Conservation (phyloP, 1,284 basidiomycete species). For the Leccinum fallax region DNA sequence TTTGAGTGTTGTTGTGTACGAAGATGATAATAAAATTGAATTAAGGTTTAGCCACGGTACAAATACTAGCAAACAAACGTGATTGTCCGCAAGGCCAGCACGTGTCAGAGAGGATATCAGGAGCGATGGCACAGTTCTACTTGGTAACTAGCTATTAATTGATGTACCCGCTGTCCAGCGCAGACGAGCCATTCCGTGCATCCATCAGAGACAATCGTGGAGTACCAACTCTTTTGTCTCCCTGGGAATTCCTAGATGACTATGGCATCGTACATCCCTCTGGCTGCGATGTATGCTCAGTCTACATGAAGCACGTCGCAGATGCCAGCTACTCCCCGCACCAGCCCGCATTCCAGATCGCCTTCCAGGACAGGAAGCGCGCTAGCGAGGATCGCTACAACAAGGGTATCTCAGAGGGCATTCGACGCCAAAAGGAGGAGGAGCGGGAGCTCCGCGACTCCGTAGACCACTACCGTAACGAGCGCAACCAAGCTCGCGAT, state of each 20-base stretch:
- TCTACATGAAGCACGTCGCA: conserved; percentile 46
- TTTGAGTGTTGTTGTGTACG: conserved; percentile 9
- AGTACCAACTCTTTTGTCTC: conserved; percentile 35
- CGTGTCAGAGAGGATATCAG: conserved; percentile 37
- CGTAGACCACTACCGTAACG: conserved; percentile 36
- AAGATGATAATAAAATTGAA: neutral
- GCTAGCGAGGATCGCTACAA: conserved; percentile 35
- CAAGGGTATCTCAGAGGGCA: conserved; percentile 35
- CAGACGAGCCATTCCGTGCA: conserved; percentile 35
- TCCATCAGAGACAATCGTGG: conserved; percentile 34
- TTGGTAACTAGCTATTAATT: no score
- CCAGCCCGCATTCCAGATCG: conserved; percentile 41
- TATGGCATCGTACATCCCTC: conserved; percentile 47
- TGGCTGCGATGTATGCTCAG: conserved; percentile 41
- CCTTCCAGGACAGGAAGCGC: conserved; percentile 42
- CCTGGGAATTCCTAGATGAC: conserved; percentile 43
- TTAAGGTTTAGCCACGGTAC: conserved; percentile 30
- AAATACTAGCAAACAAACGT: conserved; percentile 12
- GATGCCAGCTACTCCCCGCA: conserved; percentile 40
- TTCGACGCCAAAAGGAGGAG: conserved; percentile 39
- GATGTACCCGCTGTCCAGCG: conserved; percentile 38
- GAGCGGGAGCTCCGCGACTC: conserved; percentile 35
- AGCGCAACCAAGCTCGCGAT: conserved; percentile 37
- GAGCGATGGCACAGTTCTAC: conserved; percentile 5
- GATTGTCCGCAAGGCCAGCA: conserved; percentile 32